A percentile compares a stretch with the other conserved stretches of the same genome.
These are phyloP conservation scores for Hydrangea macrophylla DNA, from an alignment of 148 eudicot genomes.

Conservation along the genomic window DNA sequence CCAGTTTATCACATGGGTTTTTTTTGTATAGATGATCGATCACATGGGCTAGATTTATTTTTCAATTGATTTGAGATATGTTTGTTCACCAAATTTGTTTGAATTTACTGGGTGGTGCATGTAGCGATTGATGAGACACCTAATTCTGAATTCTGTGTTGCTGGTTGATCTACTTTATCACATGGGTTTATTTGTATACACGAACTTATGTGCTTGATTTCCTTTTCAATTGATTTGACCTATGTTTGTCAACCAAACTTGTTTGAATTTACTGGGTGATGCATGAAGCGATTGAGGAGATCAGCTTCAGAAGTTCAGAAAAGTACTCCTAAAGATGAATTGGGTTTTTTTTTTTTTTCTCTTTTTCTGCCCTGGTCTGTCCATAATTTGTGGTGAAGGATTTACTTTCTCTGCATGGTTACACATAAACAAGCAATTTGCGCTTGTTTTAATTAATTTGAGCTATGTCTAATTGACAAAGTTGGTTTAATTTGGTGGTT, in stretches of 20 bases:
- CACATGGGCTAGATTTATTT: too few relatives aligned
- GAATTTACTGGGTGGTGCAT: background rate
- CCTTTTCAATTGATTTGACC: background rate
- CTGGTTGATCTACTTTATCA: background rate
- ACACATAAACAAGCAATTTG: background rate
- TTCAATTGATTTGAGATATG: background rate
- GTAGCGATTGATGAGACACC: background rate
- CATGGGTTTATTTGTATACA: background rate
- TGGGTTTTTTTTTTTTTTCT: too few relatives aligned
- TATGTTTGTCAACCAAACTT: background rate
- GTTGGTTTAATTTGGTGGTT: background rate
- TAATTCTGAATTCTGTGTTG: background rate
- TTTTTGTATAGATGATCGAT: background rate
- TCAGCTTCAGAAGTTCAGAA: background rate
- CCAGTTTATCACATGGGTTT: background rate
- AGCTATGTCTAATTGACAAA: background rate
- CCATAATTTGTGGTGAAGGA: background rate
- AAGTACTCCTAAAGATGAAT: too few relatives aligned
- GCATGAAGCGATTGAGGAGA: background rate
- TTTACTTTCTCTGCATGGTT: too few relatives aligned
- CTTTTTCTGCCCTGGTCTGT: background rate
- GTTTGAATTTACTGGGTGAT: background rate
- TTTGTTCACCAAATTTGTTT: conserved; percentile 3
- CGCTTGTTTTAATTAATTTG: background rate
- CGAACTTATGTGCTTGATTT: background rate